Evolutionary conservation across 2,329 filamentous ascomycete genomes (phyloP).

Genomic region (Stachybotrys chartarum): DNA sequence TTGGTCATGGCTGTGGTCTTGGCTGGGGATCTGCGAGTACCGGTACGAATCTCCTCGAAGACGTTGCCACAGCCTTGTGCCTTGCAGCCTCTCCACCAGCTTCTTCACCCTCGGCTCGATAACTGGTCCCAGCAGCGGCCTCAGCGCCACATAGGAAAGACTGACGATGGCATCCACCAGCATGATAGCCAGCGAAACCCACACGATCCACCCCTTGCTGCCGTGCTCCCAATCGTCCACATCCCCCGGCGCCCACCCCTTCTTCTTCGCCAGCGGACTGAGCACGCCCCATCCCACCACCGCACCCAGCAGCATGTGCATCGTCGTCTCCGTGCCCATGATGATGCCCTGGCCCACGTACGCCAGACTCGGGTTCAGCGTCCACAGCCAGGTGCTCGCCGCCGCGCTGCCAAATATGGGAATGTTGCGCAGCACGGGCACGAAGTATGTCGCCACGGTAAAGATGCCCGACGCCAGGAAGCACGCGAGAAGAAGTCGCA

Average conservation of each 20-base stretch:
- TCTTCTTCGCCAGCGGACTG: constrained; percentile 78
- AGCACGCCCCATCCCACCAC: constrained; percentile 84
- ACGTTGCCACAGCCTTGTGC: constrained; percentile 10
- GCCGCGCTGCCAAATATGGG: constrained; percentile 74
- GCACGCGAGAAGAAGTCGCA: constrained; percentile 47
- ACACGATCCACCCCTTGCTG: constrained; percentile 98
- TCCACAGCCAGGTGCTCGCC: constrained; percentile 85
- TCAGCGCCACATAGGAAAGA: constrained; percentile 68
- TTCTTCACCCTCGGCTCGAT: background rate
- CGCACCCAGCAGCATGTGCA: constrained; percentile 92
- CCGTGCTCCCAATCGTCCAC: constrained; percentile 86
- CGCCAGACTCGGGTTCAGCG: constrained; percentile 90
- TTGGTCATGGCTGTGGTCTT: constrained; percentile 3
- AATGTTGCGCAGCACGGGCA: constrained; percentile 77
- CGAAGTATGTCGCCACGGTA: constrained; percentile 83
- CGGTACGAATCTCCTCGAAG: constrained; percentile 5
- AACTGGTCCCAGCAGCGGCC: constrained; percentile 38
- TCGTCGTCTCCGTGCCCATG: constrained; percentile 91
- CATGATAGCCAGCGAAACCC: constrained; percentile 95
- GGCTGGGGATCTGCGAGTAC: constrained; percentile 14
- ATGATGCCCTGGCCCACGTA: constrained; percentile 98
- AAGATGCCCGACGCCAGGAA: constrained; percentile 55
- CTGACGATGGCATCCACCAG: constrained; percentile 87
- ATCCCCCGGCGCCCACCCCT: constrained; percentile 82
- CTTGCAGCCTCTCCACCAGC: constrained; percentile 8